phyloP scores from a whole-genome alignment of 1,284 basidiomycete species.

The Schizopora paradoxa region DNA sequence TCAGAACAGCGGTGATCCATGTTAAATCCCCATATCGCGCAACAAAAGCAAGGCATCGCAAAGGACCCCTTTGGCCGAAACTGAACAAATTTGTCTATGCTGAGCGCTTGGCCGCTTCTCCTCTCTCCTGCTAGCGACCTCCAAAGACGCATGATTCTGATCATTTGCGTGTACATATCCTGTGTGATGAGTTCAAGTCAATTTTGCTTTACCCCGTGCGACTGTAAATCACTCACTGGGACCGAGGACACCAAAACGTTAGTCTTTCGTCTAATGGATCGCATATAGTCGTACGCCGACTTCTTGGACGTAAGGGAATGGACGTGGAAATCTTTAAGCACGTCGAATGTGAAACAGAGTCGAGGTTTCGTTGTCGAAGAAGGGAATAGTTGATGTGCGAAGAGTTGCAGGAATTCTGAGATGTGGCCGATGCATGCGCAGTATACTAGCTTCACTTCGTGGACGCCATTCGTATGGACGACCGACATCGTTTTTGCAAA shows the following conservation, averaged over 20 bases:
- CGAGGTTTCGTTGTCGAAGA: too few relatives aligned
- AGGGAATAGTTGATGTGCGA: too few relatives aligned
- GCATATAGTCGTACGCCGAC: conserved; percentile 26
- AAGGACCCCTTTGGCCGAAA: conserved; percentile 21
- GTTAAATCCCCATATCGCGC: conserved; percentile 28
- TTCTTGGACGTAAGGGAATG: conserved; percentile 26
- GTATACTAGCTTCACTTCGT: too few relatives aligned
- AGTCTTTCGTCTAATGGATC: conserved; percentile 21
- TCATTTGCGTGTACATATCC: conserved; percentile 25
- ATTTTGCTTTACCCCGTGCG: too few relatives aligned
- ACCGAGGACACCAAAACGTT: too few relatives aligned
- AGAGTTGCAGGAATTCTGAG: too few relatives aligned
- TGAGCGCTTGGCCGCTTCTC: conserved; percentile 25
- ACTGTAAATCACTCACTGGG: too few relatives aligned
- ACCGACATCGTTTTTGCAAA: too few relatives aligned
- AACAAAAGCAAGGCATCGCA: conserved; percentile 27
- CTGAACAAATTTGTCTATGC: conserved; percentile 23
- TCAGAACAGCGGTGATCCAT: too few relatives aligned
- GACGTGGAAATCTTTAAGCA: conserved; percentile 28
- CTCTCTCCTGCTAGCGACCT: conserved; percentile 18
- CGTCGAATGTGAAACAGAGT: conserved; percentile 25
- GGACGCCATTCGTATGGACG: too few relatives aligned
- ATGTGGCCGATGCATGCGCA: too few relatives aligned
- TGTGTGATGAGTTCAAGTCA: conserved; percentile 16
- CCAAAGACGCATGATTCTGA: conserved; percentile 23